Evolutionary conservation across 805 yeast genomes (phyloP).

Genomic region (Candida nitratophila): DNA sequence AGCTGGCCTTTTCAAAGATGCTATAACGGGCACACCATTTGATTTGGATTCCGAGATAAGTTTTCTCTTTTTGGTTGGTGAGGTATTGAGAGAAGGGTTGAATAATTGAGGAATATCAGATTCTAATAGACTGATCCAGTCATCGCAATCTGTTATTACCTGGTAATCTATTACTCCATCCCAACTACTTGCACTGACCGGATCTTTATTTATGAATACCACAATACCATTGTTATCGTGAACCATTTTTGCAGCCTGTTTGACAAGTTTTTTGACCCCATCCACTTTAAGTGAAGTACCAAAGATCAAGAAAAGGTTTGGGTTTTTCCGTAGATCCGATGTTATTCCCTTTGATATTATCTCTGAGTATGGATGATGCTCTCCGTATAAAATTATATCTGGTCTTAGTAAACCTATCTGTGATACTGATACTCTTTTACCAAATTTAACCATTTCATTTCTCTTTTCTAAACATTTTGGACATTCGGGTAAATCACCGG

Average conservation of each 20-base stretch:
- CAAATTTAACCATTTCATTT: constrained; percentile 49
- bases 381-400: constrained; percentile 87
- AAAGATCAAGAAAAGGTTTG: constrained; percentile 78
- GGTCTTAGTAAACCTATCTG: constrained; percentile 77
- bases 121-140: constrained; percentile 57
- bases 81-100: constrained; percentile 17
- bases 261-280: constrained; percentile 79
- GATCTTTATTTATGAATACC: constrained; percentile 66
- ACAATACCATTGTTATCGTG: constrained; percentile 79
- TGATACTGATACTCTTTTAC: constrained; percentile 71
- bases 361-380: constrained; percentile 85
- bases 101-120: constrained; percentile 52
- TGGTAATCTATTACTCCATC: constrained; percentile 70
- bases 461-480: constrained; percentile 54
- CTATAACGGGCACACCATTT: neutral
- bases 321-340: constrained; percentile 57
- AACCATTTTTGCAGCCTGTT: constrained; percentile 56
- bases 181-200: constrained; percentile 59
- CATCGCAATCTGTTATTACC: constrained; percentile 73
- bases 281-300: constrained; percentile 91
- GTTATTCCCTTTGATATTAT: constrained; percentile 63
- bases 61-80: constrained; percentile 2
- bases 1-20: constrained; percentile 5
- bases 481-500: constrained; percentile 75
- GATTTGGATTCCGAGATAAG: too few relatives aligned